Evolutionary conservation across 306 rosid genomes (phyloP).

Genomic region (Prunus fruticosa): DNA sequence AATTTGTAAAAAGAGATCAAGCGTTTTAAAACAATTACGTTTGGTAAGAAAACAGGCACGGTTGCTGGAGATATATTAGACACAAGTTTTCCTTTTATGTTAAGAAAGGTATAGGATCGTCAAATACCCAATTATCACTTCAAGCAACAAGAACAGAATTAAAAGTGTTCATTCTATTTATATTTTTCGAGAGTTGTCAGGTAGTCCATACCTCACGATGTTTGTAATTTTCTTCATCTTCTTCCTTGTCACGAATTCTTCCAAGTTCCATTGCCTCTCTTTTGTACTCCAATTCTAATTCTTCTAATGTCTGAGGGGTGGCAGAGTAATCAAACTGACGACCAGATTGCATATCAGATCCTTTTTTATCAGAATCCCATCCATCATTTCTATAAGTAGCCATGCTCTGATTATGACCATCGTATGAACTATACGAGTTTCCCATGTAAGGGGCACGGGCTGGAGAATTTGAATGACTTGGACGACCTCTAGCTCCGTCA

Average conservation of each 20-base stretch:
- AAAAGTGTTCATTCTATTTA: not conserved
- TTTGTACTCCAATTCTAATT: constrained; percentile 78
- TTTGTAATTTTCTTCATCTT: constrained; percentile 87
- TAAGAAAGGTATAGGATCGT: constrained; percentile 1
- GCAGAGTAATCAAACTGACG: constrained; percentile 60
- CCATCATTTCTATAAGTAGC: constrained; percentile 65
- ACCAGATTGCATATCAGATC: constrained; percentile 63
- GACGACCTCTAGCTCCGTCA: constrained; percentile 80
- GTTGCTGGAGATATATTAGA: not conserved
- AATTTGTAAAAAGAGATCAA: constrained; percentile 13
- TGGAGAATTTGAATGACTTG: constrained; percentile 93
- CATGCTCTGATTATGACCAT: constrained; percentile 59
- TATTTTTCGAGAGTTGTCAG: not conserved
- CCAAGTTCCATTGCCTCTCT: constrained; percentile 73
- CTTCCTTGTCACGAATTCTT: constrained; percentile 81
- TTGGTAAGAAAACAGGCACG: constrained; percentile 1
- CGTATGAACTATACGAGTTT: constrained; percentile 63
- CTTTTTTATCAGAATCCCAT: constrained; percentile 77
- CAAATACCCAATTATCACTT: constrained; percentile 16
- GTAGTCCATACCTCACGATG: constrained; percentile 83
- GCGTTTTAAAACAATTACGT: constrained; percentile 2
- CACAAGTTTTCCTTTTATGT: not conserved
- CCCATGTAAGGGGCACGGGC: constrained; percentile 62
- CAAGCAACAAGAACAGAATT: constrained; percentile 12
- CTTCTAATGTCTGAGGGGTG: constrained; percentile 68